Evolutionary conservation across 2,329 filamentous ascomycete genomes (phyloP).

Genomic region (Phoma sp.): DNA sequence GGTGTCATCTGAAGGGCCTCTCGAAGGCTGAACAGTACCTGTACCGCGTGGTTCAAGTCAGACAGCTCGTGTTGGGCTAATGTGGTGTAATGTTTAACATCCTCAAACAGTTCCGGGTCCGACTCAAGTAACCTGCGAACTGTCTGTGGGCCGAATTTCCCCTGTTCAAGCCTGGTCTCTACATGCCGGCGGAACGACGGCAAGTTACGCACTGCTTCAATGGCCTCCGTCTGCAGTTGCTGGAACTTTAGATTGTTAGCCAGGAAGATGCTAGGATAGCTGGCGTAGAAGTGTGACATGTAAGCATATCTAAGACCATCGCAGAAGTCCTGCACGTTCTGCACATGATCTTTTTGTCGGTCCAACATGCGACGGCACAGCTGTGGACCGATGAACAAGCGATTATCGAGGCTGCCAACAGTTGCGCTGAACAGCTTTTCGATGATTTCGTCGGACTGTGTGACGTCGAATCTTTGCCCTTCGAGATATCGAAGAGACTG

Average conservation of each 20-base stretch:
- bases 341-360: slow-evolving; percentile 77
- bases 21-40: slow-evolving; percentile 48
- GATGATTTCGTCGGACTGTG: slow-evolving; percentile 72
- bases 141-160: slow-evolving; percentile 39
- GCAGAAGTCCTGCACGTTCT: slow-evolving; percentile 75
- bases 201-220: slow-evolving; percentile 71
- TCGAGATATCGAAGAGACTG: slow-evolving; percentile 70
- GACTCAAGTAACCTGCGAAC: slow-evolving; percentile 66
- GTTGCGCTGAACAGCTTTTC: slow-evolving; percentile 74
- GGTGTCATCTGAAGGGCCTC: slow-evolving; percentile 45
- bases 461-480: slow-evolving; percentile 78
- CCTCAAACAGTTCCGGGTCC: slow-evolving; percentile 61
- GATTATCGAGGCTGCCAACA: slow-evolving; percentile 63
- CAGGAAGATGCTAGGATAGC: slow-evolving; percentile 72
- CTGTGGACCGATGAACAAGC: slow-evolving; percentile 68
- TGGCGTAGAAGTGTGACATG: slow-evolving; percentile 86
- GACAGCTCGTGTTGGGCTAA: slow-evolving; percentile 48
- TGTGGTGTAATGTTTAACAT: slow-evolving; percentile 43
- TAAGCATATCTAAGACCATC: slow-evolving; percentile 78
- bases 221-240: slow-evolving; percentile 64
- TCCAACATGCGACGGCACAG: slow-evolving; percentile 70
- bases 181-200: slow-evolving; percentile 64
- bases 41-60: slow-evolving; percentile 50
- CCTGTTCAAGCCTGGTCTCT: not conserved
- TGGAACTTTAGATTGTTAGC: slow-evolving; percentile 43